Evolutionary conservation across 768 basidiomycete genomes (phyloP), one percentile per base, ranked within the genome.

Genomic region (Rubroboletus satanas): DNA sequence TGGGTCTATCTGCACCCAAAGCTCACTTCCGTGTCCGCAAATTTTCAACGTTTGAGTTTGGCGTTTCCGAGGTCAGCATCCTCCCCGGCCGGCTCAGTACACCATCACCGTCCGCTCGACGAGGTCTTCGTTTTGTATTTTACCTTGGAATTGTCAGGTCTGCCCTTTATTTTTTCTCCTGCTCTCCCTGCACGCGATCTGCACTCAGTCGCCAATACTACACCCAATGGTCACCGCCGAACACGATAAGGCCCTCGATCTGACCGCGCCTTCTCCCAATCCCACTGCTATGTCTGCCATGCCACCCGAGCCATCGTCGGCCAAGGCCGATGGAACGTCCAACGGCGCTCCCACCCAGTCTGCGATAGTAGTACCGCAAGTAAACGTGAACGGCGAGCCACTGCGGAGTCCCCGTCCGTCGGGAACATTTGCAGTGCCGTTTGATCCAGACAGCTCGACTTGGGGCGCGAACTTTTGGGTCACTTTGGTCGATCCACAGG

Each of bases 381-480:
- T 71, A 18, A 71, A 71, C 52, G 68, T 71, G 32, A 71, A 71
- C 41, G 70, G 70, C 21, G 68, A 73, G 26, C 70, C 70, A 5
- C 18, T 71, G 11, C 59, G 56, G 38, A 73, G 66, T 50, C 70
- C 66, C 44, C 66, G 70, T 33, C 72, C 66, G 8, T 70, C 71
- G n/a, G 66, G 56, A 29, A 61, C 58, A 3, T 63, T 65, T n/a
- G 14, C 29, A 4, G 21, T 44, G 2, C 48, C 60, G 0, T 49
- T 59, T 29, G 72, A 72, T 56, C 55, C 62, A 4, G 70, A 72
- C 31, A 80, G 79, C 60, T 71, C 80, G 57, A 80, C 79, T 29
- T 94, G 92, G 92, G 92, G 91, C 5, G 83, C 88, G 28, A 87
- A 93, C 69, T 96, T 97, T 68, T 97, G 94, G 94, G 91, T 96